phyloP scores from a whole-genome alignment of 345 rosid genomes.

The Citrus reticulata region DNA sequence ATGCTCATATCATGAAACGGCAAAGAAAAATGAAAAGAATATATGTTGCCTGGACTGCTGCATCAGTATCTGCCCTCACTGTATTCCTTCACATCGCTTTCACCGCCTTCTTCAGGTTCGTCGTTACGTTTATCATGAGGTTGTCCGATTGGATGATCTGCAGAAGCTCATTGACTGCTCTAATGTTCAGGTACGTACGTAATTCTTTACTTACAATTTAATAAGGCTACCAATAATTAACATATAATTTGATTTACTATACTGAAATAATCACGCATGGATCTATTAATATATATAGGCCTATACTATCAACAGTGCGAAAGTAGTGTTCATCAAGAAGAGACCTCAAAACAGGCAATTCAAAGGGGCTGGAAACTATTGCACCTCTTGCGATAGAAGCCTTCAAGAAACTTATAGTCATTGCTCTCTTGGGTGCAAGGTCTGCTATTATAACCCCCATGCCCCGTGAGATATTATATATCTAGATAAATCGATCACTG shows the following conservation, averaged over 20 bases:
- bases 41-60: slow-evolving; percentile 91
- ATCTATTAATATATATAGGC: slow-evolving; percentile 33
- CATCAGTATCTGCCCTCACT: slow-evolving; percentile 89
- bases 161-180: slow-evolving; percentile 91
- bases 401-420: slow-evolving; percentile 90
- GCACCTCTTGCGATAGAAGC: slow-evolving; percentile 93
- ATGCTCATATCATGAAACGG: slow-evolving; percentile 67
- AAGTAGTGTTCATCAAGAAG: slow-evolving; percentile 94
- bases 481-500: too few relatives aligned
- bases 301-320: slow-evolving; percentile 88
- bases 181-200: slow-evolving; percentile 64
- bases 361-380: slow-evolving; percentile 85
- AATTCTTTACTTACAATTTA: too few relatives aligned
- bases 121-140: slow-evolving; percentile 94
- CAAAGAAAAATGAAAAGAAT: slow-evolving; percentile 93
- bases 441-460: slow-evolving; percentile 10
- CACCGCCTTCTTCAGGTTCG: slow-evolving; percentile 94
- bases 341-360: slow-evolving; percentile 94
- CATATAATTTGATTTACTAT: too few relatives aligned
- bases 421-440: slow-evolving; percentile 98
- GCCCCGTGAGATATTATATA: too few relatives aligned
- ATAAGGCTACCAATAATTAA: too few relatives aligned
- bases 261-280: too few relatives aligned
- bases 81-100: slow-evolving; percentile 78
- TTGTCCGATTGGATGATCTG: slow-evolving; percentile 91